These are phyloP conservation scores for Aspergillus aculeatus DNA, from an alignment of 2,329 filamentous ascomycete species.

Conservation along the genomic window DNA sequence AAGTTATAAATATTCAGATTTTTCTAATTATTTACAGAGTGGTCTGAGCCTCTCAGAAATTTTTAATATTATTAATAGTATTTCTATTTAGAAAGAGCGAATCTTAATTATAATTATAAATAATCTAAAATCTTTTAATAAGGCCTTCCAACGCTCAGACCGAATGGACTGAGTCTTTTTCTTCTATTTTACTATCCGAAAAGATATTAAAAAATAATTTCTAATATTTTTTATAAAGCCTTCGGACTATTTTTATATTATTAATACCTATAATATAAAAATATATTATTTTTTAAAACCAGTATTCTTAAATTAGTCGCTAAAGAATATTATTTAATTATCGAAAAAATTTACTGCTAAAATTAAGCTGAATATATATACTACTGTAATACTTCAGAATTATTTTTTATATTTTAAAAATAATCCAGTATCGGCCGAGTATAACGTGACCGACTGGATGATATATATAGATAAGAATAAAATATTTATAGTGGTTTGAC, in stretches of 20 bases:
- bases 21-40: conserved; percentile 18
- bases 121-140: conserved; percentile 68
- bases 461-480: neutral
- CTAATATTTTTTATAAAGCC: conserved; percentile 6
- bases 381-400: conserved; percentile 5
- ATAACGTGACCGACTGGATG: neutral
- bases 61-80: conserved; percentile 79
- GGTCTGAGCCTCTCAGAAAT: conserved; percentile 69
- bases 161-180: conserved; percentile 68
- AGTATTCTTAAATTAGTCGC: neutral
- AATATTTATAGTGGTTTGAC: neutral
- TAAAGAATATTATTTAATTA: neutral
- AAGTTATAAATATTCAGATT: conserved; percentile 7
- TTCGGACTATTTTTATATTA: too few species aligned
- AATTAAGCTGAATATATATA: neutral
- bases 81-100: conserved; percentile 73
- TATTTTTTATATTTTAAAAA: conserved; percentile 5
- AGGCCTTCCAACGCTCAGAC: conserved; percentile 70
- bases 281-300: neutral
- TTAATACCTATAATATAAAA: neutral
- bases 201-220: conserved; percentile 5
- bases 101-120: conserved; percentile 83
- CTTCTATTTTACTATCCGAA: neutral
- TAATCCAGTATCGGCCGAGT: neutral
- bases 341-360: conserved; percentile 1